A percentile compares a stretch with the other conserved stretches of the same genome.
phyloP scores from a whole-genome alignment of 2,329 filamentous ascomycete genomes.

The Parascedosporium putredinis region DNA sequence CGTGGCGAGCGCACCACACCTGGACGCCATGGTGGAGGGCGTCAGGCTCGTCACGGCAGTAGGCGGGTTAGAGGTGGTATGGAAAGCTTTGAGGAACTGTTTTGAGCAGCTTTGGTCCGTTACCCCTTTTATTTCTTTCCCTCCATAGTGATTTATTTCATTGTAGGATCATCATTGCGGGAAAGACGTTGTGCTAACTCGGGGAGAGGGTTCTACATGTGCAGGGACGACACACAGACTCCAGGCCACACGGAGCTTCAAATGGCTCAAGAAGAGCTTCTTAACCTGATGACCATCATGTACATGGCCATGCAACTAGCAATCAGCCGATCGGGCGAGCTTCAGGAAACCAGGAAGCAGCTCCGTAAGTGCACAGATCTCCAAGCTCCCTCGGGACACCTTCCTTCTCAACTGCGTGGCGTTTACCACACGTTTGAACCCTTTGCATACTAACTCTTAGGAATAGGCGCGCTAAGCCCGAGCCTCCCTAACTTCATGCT shows the following conservation, averaged over 20 bases:
- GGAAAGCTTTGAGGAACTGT: constrained; percentile 36
- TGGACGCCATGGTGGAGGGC: constrained; percentile 48
- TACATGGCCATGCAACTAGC: constrained; percentile 49
- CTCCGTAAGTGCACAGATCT: constrained; percentile 47
- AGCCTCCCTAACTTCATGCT: constrained; percentile 63
- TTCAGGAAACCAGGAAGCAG: constrained; percentile 35
- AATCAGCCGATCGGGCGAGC: constrained; percentile 38
- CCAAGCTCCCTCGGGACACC: no score
- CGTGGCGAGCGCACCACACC: constrained; percentile 43
- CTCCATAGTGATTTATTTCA: constrained; percentile 7
- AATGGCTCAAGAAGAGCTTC: constrained; percentile 47
- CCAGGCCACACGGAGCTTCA: constrained; percentile 18
- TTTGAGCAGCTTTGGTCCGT: constrained; percentile 45
- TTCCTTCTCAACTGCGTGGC: no score
- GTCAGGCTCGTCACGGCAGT: constrained; percentile 40
- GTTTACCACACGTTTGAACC: no score
- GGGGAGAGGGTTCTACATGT: no score
- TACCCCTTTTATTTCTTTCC: constrained; percentile 13
- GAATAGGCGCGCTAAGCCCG: constrained; percentile 47
- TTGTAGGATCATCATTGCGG: no score
- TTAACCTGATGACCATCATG: constrained; percentile 53
- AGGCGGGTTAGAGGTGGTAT: constrained; percentile 39
- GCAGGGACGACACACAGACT: constrained; percentile 6
- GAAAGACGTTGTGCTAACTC: no score
- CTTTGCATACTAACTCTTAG: constrained; percentile 14